Evolutionary conservation across 2,329 filamentous ascomycete species (phyloP), one percentile per base, ranked within the genome.

Genomic region (Neofusicoccum cordaticola): DNA sequence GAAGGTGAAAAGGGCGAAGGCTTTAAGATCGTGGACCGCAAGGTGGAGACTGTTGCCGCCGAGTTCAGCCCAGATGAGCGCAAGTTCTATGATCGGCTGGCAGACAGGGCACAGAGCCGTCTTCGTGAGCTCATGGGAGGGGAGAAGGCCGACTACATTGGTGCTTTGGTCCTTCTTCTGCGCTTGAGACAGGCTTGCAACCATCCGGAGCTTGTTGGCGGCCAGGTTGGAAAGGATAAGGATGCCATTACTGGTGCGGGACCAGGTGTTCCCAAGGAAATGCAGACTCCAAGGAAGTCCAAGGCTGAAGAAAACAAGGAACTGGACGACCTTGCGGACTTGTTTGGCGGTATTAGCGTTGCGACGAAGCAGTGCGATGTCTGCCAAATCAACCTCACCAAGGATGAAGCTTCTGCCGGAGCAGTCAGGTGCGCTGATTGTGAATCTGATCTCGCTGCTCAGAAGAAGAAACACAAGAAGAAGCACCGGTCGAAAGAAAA

Each of bases 141-240:
- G 6, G 87, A 83, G 34, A 88, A 91, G 72, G 81, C 93, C 62
- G 96, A 93, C 79, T 98, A 98, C 74, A 94, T 96, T 65, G 96
- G 93, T 71, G 95, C 95, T 17, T 86, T 99, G 73, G 93, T 97
- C 12, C 81, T 99, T 66, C 85, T 99, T n/a, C 81, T 99, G 64
- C 89, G 95, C 44, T 82, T 99, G 66, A 86, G 95, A 66, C 95
- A 99, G 76, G 91, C 93, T 19, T 99, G 95, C 77, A 97, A 99
- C 73, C 95, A 99, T 74, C 93, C 93, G 0, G 89, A 92, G 69
- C 83, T 99, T 51, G 90, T 97, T 12, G 91, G 92, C 68, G 89
- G 89, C 68, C 94, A 96, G 72, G 83, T 97, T 65, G 89, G 89
- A 63, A 91, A 91, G 68, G 95, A 99, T 74, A 92, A 90, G 71